Conservation (phyloP, 75 land plant species). For the Selaginella moellendorffii region DNA sequence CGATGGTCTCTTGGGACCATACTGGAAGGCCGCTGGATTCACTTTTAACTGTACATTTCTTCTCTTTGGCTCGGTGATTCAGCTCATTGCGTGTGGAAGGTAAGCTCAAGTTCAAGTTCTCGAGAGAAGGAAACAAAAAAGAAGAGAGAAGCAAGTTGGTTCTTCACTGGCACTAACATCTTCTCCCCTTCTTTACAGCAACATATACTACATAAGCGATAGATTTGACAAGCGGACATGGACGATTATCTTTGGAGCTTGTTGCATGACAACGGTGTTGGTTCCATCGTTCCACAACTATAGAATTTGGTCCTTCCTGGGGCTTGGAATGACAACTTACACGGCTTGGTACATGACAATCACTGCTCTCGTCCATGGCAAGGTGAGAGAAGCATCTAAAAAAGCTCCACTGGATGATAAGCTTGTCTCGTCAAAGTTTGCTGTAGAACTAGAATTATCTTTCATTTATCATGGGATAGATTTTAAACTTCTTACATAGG, state of each 20-base stretch:
- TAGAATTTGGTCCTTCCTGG: slow-evolving; percentile 74
- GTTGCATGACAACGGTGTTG: slow-evolving; percentile 62
- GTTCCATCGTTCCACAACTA: slow-evolving; percentile 79
- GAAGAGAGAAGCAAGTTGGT: neutral
- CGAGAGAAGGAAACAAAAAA: too few relatives aligned
- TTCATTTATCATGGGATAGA: neutral
- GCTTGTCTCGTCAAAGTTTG: too few relatives aligned
- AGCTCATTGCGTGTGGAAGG: slow-evolving; percentile 9
- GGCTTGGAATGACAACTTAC: slow-evolving; percentile 72
- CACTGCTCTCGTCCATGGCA: slow-evolving; percentile 33
- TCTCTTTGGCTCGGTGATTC: slow-evolving; percentile 3
- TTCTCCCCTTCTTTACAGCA: slow-evolving; percentile 26
- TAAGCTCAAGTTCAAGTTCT: neutral
- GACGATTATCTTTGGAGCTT: slow-evolving; percentile 84
- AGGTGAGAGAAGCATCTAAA: slow-evolving; percentile 17
- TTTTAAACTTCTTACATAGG: neutral
- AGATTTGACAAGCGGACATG: slow-evolving; percentile 72
- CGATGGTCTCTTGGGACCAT: slow-evolving; percentile 4
- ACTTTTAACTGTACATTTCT: slow-evolving; percentile 8
- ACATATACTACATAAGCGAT: slow-evolving; percentile 76
- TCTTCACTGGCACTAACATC: neutral
- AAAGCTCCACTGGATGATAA: too few relatives aligned
- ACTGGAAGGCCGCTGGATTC: slow-evolving; percentile 9
- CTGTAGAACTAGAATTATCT: neutral
- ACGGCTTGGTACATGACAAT: slow-evolving; percentile 62